A percentile compares a stretch with the other conserved stretches of the same genome.
Conservation (phyloP, 1,284 basidiomycete genomes). For the Hymenochaete sp. region DNA sequence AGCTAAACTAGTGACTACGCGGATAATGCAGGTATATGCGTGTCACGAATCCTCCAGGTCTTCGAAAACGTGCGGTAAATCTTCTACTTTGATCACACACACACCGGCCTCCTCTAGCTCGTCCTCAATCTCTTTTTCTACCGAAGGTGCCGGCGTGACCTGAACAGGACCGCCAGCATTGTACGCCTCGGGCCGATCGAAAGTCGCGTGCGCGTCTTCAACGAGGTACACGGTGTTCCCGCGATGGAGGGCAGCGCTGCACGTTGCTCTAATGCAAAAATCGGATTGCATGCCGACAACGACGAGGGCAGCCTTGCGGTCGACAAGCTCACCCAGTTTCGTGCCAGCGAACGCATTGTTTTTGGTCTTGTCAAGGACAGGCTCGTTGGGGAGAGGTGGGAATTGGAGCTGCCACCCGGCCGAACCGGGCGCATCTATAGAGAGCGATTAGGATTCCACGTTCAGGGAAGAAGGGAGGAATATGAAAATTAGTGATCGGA, state of each 20-base stretch:
- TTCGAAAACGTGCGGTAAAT: conserved; percentile 44
- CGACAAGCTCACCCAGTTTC: conserved; percentile 38
- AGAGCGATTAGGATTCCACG: too few species aligned
- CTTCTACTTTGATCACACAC: conserved; percentile 53
- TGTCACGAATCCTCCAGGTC: conserved; percentile 29
- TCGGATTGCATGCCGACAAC: conserved; percentile 61
- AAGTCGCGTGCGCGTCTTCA: conserved; percentile 53
- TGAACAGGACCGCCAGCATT: conserved; percentile 23
- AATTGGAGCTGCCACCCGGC: conserved; percentile 53
- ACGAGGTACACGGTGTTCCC: conserved; percentile 60
- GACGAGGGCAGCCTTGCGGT: conserved; percentile 43
- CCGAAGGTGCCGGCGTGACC: conserved; percentile 40
- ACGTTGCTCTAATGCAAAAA: conserved; percentile 57
- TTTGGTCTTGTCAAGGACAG: conserved; percentile 55
- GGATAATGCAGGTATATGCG: too few species aligned
- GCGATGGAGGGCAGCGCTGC: conserved; percentile 48
- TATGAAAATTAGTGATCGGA: too few species aligned
- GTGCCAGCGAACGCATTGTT: conserved; percentile 63
- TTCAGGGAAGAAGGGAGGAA: too few species aligned
- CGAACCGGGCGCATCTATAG: conserved; percentile 45
- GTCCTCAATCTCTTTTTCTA: conserved; percentile 38
- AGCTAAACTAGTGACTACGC: too few species aligned
- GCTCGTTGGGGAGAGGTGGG: conserved; percentile 36
- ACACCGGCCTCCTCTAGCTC: conserved; percentile 61
- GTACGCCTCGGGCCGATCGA: conserved; percentile 52